Percentiles rank a stretch among this genome's conserved stretches.
phyloP scores from a whole-genome alignment of 2,329 filamentous ascomycete species.

The Talaromyces marneffei region DNA sequence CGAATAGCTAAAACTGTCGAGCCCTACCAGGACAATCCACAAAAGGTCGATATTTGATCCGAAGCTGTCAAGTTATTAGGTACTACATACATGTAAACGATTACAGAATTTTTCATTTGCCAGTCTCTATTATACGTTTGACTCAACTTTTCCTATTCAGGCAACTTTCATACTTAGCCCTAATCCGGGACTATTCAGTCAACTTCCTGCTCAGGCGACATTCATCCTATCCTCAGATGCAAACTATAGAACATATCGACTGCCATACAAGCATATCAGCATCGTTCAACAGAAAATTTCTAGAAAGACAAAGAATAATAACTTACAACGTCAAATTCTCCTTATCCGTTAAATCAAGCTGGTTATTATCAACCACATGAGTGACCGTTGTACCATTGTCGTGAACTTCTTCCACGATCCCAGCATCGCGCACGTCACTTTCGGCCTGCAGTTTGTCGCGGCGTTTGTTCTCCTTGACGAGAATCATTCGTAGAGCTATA shows the following conservation, averaged over 20 bases:
- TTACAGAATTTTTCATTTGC: no score
- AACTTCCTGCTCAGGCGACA: no score
- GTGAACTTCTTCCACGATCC: conserved; percentile 20
- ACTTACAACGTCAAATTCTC: conserved; percentile 28
- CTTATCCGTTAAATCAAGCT: conserved; percentile 33
- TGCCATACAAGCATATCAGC: background rate
- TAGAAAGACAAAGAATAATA: background rate
- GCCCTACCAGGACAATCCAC: no score
- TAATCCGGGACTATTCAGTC: background rate
- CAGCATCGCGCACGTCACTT: conserved; percentile 21
- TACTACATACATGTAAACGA: no score
- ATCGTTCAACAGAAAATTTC: background rate
- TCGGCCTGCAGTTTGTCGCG: conserved; percentile 26
- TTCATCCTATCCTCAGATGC: background rate
- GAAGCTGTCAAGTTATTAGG: no score
- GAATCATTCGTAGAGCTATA: conserved; percentile 35
- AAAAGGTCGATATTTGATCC: no score
- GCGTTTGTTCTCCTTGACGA: conserved; percentile 38
- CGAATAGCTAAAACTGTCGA: no score
- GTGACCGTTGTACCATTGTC: conserved; percentile 24
- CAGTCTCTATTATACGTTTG: no score
- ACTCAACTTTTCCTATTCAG: no score
- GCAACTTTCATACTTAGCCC: background rate
- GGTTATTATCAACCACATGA: conserved; percentile 32
- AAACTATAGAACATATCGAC: conserved; percentile 8